Evolutionary conservation across 192 early-diverging fungal genomes (phyloP).

Genomic region (Geranomyces michiganensis): DNA sequence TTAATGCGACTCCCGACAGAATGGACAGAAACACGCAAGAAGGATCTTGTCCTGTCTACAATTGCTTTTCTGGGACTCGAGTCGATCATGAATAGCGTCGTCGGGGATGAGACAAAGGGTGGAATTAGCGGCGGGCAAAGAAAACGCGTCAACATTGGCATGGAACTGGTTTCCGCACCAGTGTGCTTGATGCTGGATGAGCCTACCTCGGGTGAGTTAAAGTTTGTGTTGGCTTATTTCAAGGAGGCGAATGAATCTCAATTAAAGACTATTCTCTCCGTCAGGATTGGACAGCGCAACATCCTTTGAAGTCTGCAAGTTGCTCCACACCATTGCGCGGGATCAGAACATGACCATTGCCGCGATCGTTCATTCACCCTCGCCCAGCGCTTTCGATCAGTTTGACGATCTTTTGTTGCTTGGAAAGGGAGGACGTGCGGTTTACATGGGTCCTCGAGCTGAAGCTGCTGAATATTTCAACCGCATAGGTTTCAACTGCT

Average conservation of each 20-base stretch:
- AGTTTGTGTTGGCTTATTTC: too few relatives aligned
- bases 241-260: too few relatives aligned
- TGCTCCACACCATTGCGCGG: conserved; percentile 63
- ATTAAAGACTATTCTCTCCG: too few relatives aligned
- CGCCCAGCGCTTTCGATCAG: conserved; percentile 64
- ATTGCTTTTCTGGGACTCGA: conserved; percentile 60
- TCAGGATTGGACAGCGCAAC: conserved; percentile 72
- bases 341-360: conserved; percentile 65
- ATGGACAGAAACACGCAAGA: conserved; percentile 44
- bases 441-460: conserved; percentile 64
- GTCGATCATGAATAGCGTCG: conserved; percentile 54
- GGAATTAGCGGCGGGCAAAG: conserved; percentile 75
- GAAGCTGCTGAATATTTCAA: conserved; percentile 56
- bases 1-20: conserved; percentile 63
- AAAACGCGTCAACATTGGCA: conserved; percentile 78
- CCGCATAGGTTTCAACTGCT: conserved; percentile 45
- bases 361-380: conserved; percentile 74
- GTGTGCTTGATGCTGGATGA: conserved; percentile 71
- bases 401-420: conserved; percentile 75
- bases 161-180: conserved; percentile 67
- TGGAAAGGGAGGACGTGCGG: conserved; percentile 67
- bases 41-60: conserved; percentile 59
- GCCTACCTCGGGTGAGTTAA: conserved; percentile 47
- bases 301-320: conserved; percentile 61
- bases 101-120: conserved; percentile 64